These are phyloP conservation scores for Leccinellum rugosiceps DNA, from an alignment of 768 basidiomycete genomes.

Conservation along the genomic window DNA sequence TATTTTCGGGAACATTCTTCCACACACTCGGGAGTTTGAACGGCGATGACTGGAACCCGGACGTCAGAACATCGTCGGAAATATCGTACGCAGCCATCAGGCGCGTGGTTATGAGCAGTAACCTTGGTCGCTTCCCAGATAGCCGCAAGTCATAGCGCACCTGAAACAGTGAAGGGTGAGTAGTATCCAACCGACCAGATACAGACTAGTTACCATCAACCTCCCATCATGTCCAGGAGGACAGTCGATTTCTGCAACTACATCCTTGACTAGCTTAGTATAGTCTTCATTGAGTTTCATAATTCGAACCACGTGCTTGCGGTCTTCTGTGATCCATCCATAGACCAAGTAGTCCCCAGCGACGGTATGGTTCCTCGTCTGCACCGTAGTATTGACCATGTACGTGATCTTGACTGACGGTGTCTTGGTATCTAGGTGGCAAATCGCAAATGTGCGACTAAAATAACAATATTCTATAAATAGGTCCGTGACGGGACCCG, in stretches of 20 bases:
- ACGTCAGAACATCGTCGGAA: constrained; percentile 15
- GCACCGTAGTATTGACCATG: constrained; percentile 21
- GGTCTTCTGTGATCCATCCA: constrained; percentile 30
- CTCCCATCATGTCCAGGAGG: constrained; percentile 26
- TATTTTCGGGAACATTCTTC: constrained; percentile 17
- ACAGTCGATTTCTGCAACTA: constrained; percentile 26
- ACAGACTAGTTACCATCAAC: constrained; percentile 19
- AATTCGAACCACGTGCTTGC: constrained; percentile 27
- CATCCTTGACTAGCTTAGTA: constrained; percentile 17
- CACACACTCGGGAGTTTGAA: constrained; percentile 15
- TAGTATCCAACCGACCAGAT: background rate
- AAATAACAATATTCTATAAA: background rate
- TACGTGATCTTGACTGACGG: constrained; percentile 27
- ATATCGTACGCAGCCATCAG: constrained; percentile 30
- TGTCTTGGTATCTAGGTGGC: constrained; percentile 23
- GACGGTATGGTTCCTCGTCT: constrained; percentile 24
- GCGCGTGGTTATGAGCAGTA: constrained; percentile 26
- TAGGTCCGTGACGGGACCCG: background rate
- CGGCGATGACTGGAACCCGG: constrained; percentile 6
- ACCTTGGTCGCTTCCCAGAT: constrained; percentile 22
- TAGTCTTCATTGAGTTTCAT: constrained; percentile 30
- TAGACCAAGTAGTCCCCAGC: constrained; percentile 27
- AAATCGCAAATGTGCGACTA: constrained; percentile 27
- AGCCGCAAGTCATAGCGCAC: constrained; percentile 30
- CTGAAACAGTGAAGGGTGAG: constrained; percentile 7